Percentiles rank a stretch among this genome's conserved stretches.
Evolutionary conservation across 169 alveolate genomes (phyloP).

Genomic region (Plasmodium falciparum): DNA sequence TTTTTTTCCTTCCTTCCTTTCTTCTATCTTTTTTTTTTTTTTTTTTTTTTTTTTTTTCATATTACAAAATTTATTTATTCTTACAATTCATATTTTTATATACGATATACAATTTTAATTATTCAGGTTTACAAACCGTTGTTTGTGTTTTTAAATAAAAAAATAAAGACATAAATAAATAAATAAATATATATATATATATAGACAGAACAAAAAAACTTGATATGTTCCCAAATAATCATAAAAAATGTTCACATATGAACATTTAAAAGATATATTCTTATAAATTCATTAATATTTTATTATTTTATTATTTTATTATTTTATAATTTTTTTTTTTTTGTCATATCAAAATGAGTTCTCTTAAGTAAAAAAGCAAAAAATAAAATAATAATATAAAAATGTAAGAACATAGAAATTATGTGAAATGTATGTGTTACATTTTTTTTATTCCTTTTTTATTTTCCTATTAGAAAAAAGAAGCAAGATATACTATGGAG

Average conservation of each 20-base stretch:
- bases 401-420: not conserved
- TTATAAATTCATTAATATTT: too few species aligned
- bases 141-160: not conserved
- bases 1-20: not conserved
- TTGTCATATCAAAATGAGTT: constrained; percentile 32
- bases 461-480: constrained; percentile 40
- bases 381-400: not conserved
- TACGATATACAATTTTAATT: not conserved
- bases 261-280: too few species aligned
- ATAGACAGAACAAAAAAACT: too few species aligned
- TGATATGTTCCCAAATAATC: too few species aligned
- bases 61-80: not conserved
- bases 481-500: constrained; percentile 73
- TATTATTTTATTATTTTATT: too few species aligned
- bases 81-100: not conserved
- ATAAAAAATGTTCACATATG: too few species aligned
- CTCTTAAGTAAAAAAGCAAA: constrained; percentile 37
- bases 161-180: not conserved
- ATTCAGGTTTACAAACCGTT: not conserved
- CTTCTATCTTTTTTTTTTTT: not conserved
- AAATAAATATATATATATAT: too few species aligned
- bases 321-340: not conserved
- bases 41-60: not conserved
- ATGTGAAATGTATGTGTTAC: not conserved
- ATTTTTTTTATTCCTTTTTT: not conserved